phyloP scores from a whole-genome alignment of 2,329 filamentous ascomycete genomes.

The Hypoxylon sp. region DNA sequence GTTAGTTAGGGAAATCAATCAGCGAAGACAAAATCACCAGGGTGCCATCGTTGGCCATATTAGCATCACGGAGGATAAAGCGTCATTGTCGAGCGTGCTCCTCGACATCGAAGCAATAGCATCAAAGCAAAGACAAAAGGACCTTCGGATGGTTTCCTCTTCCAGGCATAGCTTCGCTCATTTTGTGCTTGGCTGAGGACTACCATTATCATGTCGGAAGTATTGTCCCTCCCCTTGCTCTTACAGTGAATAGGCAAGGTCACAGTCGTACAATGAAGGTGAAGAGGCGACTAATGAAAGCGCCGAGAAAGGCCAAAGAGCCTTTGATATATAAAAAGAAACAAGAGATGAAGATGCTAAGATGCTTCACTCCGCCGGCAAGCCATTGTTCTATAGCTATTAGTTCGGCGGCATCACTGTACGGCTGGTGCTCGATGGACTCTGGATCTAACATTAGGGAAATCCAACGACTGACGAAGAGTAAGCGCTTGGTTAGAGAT shows the following conservation, averaged over 20 bases:
- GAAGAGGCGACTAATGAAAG: constrained; percentile 14
- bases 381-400: constrained; percentile 19
- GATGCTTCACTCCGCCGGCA: constrained; percentile 10
- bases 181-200: not conserved
- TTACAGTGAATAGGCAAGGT: constrained; percentile 4
- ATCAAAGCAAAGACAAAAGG: constrained; percentile 40
- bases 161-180: constrained; percentile 32
- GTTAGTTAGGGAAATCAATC: constrained; percentile 18
- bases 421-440: not conserved
- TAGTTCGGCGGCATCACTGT: not conserved
- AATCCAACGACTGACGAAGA: not conserved
- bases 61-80: constrained; percentile 40
- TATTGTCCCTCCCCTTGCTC: constrained; percentile 21
- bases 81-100: constrained; percentile 37
- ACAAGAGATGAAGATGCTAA: not conserved
- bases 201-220: constrained; percentile 14
- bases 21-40: not conserved
- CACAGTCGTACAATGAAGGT: constrained; percentile 15
- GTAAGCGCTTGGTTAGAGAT: not conserved
- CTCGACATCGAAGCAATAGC: constrained; percentile 31
- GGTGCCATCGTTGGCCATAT: constrained; percentile 34
- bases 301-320: constrained; percentile 12
- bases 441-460: not conserved
- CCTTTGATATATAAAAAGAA: constrained; percentile 19
- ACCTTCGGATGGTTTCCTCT: constrained; percentile 31